A percentile compares a stretch with the other conserved stretches of the same genome.
Conservation (phyloP, 108 stramenopile genomes). For the Pseudonitzschia multiseries region DNA sequence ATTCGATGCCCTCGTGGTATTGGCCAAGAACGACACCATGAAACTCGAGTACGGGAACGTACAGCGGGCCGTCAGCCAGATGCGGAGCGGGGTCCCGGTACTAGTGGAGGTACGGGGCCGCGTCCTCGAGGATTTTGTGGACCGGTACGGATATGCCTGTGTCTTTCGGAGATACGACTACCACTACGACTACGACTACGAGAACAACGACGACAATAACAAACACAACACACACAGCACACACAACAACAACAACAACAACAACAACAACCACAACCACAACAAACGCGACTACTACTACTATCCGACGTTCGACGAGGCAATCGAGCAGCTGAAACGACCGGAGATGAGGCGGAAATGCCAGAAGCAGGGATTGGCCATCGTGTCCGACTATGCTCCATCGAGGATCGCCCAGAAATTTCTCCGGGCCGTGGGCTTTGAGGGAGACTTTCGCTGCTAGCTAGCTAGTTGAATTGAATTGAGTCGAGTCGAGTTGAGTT, state of each 20-base stretch:
- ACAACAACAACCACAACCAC: not conserved
- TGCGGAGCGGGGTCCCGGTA: slow-evolving; percentile 23
- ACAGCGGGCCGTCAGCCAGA: slow-evolving; percentile 25
- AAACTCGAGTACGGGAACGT: slow-evolving; percentile 23
- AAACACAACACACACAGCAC: too few species aligned
- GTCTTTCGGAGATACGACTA: not conserved
- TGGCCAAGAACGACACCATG: slow-evolving; percentile 11
- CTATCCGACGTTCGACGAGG: slow-evolving; percentile 14
- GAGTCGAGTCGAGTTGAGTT: too few species aligned
- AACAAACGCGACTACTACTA: too few species aligned
- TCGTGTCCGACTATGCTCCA: slow-evolving; percentile 15
- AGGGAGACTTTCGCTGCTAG: slow-evolving; percentile 14
- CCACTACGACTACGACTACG: not conserved
- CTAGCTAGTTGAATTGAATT: too few species aligned
- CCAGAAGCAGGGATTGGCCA: slow-evolving; percentile 18
- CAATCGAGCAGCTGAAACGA: slow-evolving; percentile 7
- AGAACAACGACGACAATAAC: not conserved
- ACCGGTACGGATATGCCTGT: slow-evolving; percentile 16
- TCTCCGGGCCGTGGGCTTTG: slow-evolving; percentile 7
- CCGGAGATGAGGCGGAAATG: slow-evolving; percentile 3
- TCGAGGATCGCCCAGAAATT: slow-evolving; percentile 17
- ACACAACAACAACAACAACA: not conserved
- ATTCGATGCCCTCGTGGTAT: slow-evolving; percentile 20
- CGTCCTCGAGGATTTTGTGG: slow-evolving; percentile 15
- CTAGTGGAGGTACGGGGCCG: slow-evolving; percentile 10